Percentiles rank a stretch among this genome's conserved stretches.
These are phyloP conservation scores for Priceomyces fermenticarens DNA, from an alignment of 805 yeast genomes.

Conservation along the genomic window DNA sequence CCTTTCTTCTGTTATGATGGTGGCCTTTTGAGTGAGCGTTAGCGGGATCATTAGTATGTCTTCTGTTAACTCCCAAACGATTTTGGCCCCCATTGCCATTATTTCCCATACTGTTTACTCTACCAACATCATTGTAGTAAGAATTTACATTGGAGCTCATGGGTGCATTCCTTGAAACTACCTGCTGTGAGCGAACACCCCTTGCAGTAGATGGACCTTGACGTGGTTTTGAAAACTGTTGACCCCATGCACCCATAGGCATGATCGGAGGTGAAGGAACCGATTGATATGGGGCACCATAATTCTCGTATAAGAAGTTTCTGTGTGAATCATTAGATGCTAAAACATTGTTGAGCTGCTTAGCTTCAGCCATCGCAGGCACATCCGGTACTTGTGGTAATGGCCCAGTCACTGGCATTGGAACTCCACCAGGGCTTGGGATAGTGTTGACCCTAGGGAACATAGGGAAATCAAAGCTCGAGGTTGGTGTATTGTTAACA, in stretches of 20 bases:
- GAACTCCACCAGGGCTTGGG: neutral
- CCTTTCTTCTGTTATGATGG: conserved; percentile 43
- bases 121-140: neutral
- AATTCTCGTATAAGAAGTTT: conserved; percentile 4
- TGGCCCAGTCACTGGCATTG: conserved; percentile 2
- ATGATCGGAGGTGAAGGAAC: conserved; percentile 4
- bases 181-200: neutral
- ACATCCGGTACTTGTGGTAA: neutral
- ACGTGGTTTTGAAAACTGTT: conserved; percentile 8
- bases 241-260: conserved; percentile 17
- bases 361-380: neutral
- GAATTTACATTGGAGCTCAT: neutral
- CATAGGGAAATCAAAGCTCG: conserved; percentile 4
- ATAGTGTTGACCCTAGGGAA: neutral
- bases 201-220: neutral
- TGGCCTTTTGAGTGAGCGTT: conserved; percentile 42
- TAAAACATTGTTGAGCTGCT: neutral
- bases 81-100: neutral
- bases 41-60: conserved; percentile 18
- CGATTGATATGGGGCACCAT: conserved; percentile 1
- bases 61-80: conserved; percentile 4
- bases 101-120: neutral
- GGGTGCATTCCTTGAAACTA: neutral
- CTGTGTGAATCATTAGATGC: conserved; percentile 1
- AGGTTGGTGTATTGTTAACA: conserved; percentile 2